Evolutionary conservation across 371 early-diverging fungal genomes (phyloP).

Genomic region (Haplosporangium sp.): DNA sequence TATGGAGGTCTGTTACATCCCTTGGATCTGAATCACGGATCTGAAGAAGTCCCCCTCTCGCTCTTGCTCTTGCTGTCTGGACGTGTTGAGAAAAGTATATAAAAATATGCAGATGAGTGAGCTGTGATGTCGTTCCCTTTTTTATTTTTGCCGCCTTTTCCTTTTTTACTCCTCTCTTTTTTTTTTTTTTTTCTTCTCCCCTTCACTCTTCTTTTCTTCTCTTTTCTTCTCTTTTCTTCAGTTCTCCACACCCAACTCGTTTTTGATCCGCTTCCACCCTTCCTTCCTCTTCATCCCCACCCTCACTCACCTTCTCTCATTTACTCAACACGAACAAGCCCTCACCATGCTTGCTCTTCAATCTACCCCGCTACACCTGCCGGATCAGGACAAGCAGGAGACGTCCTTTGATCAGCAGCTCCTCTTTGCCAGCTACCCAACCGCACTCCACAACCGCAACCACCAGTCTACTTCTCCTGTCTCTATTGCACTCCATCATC

Average conservation of each 20-base stretch:
- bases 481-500: not conserved
- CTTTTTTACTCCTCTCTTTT: not conserved
- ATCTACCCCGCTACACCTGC: slow-evolving; percentile 46
- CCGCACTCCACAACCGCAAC: slow-evolving; percentile 2
- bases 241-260: too few species aligned
- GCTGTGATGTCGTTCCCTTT: too few species aligned
- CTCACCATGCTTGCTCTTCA: slow-evolving; percentile 47
- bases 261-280: not conserved
- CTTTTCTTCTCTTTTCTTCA: not conserved
- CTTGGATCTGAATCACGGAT: too few species aligned
- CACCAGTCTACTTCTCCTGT: not conserved
- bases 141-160: not conserved
- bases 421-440: slow-evolving; percentile 17
- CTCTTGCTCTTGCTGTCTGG: too few species aligned
- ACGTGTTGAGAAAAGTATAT: too few species aligned
- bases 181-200: not conserved
- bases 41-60: too few species aligned
- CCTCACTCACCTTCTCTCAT: not conserved
- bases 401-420: slow-evolving; percentile 37
- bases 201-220: not conserved
- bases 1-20: too few species aligned
- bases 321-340: not conserved
- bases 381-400: slow-evolving; percentile 44
- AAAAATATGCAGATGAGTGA: too few species aligned
- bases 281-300: slow-evolving; percentile 2